Evolutionary conservation across 805 yeast species (phyloP).

Genomic region (Metschnikowia bowlesiae): DNA sequence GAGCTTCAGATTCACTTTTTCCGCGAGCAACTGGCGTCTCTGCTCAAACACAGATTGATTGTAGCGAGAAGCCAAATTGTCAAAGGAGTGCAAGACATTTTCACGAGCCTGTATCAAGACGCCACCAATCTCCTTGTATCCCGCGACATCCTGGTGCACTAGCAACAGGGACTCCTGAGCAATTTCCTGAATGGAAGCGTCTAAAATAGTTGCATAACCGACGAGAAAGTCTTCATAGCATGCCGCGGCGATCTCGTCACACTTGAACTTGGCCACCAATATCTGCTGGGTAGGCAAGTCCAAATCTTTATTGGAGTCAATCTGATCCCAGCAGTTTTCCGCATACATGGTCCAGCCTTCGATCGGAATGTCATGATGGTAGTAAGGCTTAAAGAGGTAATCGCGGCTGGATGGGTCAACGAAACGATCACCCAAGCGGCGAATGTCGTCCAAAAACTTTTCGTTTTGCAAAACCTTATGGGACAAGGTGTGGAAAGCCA

Average conservation of each 20-base stretch:
- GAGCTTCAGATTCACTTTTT: conserved; percentile 43
- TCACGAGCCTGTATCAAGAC: conserved; percentile 41
- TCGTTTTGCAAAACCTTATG: conserved; percentile 83
- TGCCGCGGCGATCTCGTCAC: conserved; percentile 73
- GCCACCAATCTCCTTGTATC: conserved; percentile 43
- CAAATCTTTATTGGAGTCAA: conserved; percentile 85
- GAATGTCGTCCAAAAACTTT: conserved; percentile 58
- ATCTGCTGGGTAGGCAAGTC: conserved; percentile 97
- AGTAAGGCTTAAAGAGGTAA: conserved; percentile 58
- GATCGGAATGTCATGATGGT: conserved; percentile 82
- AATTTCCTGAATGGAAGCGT: conserved; percentile 5
- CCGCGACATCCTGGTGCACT: background rate
- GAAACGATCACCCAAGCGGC: conserved; percentile 60
- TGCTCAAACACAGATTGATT: conserved; percentile 60
- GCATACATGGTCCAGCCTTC: conserved; percentile 97
- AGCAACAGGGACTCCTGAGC: conserved; percentile 10
- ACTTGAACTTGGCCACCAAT: conserved; percentile 87
- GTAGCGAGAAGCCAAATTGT: conserved; percentile 73
- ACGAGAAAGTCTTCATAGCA: conserved; percentile 28
- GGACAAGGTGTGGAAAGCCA: conserved; percentile 73
- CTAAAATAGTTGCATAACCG: conserved; percentile 15
- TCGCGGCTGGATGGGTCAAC: conserved; percentile 26
- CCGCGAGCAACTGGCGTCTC: conserved; percentile 47
- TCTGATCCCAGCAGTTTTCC: conserved; percentile 88
- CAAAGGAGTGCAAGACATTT: conserved; percentile 52